phyloP scores from a whole-genome alignment of 208 protist genomes.

The Crithidia fasciculata region DNA sequence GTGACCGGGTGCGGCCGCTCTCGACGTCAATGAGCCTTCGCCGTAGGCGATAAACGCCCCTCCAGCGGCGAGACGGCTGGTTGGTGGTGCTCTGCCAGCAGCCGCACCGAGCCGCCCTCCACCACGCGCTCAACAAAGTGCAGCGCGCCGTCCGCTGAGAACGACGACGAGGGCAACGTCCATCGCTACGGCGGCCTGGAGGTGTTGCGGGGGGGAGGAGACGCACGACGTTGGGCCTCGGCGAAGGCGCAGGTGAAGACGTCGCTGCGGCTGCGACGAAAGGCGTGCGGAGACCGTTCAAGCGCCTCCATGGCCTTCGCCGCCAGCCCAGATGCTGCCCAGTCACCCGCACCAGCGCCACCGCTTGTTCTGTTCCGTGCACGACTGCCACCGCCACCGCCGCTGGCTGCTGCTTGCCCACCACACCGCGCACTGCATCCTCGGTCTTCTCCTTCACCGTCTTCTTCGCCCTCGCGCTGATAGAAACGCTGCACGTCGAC shows the following conservation, averaged over 20 bases:
- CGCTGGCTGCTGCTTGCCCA: neutral
- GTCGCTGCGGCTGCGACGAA: constrained; percentile 35
- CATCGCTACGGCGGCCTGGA: constrained; percentile 56
- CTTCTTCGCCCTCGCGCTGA: neutral
- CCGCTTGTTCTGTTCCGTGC: neutral
- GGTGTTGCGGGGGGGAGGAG: constrained; percentile 58
- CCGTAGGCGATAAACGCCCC: constrained; percentile 6
- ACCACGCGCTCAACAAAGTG: constrained; percentile 65
- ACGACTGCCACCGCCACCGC: too few relatives aligned
- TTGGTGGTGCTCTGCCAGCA: constrained; percentile 53
- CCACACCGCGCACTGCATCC: neutral
- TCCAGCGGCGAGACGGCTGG: constrained; percentile 20
- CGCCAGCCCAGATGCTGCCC: constrained; percentile 20
- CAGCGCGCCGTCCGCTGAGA: constrained; percentile 55
- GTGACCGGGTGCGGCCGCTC: neutral
- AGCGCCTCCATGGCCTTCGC: constrained; percentile 47
- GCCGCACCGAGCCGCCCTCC: constrained; percentile 53
- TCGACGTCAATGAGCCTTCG: neutral
- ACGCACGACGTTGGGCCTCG: constrained; percentile 55
- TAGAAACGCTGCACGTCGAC: constrained; percentile 43
- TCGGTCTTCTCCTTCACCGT: constrained; percentile 8
- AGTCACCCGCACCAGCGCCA: neutral
- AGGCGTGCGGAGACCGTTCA: constrained; percentile 13
- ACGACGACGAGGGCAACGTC: constrained; percentile 74
- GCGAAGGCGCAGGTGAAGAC: constrained; percentile 44